Evolutionary conservation across 257 asterid genomes (phyloP), one percentile per base, ranked within the genome.

Genomic region (Perilla frutescens): DNA sequence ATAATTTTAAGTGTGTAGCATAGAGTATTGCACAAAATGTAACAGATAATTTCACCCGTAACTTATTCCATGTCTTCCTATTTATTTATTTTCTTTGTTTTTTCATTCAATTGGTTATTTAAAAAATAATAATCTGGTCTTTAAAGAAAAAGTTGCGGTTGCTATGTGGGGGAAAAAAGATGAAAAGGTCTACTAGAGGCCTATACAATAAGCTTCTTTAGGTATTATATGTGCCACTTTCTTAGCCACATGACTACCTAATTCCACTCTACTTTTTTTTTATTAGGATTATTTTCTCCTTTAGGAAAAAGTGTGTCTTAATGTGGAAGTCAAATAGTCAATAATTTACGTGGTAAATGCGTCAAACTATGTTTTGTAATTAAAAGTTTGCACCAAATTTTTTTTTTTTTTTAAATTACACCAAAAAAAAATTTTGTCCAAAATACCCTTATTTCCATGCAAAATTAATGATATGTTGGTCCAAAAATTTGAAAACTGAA

Each of bases 241-340:
- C 68, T 39, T 37, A 44, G 56, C 76, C 79, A 73, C 76, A 75
- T 57, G 76, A 67, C 80, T 40, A 74, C 76, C 81, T 66, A 66
- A 71, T 80, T 44, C 69, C 72, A 44, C 68, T 51, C 8, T 55
- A 29, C 56, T 56, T 56, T 66, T 54, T 45, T 1, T 12, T 12
- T 7, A 3, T 31, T 14, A 49, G 11, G 4, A 44, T 66, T 66
- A 49, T 48, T 75, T 57, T 66, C 31, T 75, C 71, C 64, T 20
- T 57, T 60, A 8, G n/a, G 49, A 49, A 51, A 73, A 73, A 5
- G 54, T 20, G 40, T 66, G 39, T 15, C 78, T 78, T 78, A 40
- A 59, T 72, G 75, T 41, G 8, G 66, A 79, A 75, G 80, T 75
- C 83, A 70, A 70, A 56, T 49, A 36, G n/a, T 20, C 41, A 47